Base-by-base conservation (phyloP, 306 rosid species). In the Arachis stenosperma region DNA sequence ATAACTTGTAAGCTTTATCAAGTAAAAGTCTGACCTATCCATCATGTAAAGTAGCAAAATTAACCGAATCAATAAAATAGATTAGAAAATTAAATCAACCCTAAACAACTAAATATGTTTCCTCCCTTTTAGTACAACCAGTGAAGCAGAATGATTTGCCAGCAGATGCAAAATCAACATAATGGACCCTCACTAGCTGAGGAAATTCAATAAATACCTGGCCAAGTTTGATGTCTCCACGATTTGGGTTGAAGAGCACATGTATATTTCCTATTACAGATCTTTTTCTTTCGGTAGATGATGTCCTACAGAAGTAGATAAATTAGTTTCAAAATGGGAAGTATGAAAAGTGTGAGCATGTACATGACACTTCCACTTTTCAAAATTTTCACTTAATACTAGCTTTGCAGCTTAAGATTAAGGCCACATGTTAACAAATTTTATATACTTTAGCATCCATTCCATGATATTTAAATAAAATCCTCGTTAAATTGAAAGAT, bases 181-280 rank as follows among this genome's bases (percentile, higher is more conserved):
- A 63, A 62, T 33, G 59, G 82, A 62, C 57, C 46, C 71, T 6
- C 72, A 36, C 56, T 54, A 93, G n/a, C n/a, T n/a, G n/a, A n/a
- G n/a, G n/a, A n/a, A n/a, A n/a, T n/a, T n/a, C n/a, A n/a, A n/a
- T n/a, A n/a, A n/a, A n/a, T n/a, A n/a, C 98, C 96, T 94, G 98
- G 50, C 97, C 98, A 29, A 94, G 91, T 86, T 94, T 94, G 80
- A 91, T 86, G 75, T 94, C 98, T 76, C 98, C 98, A 50, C 97
- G 96, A 41, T 80, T 91, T 56, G 98, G 98, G 84, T 94, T 94
- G 85, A 88, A 94, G 42, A 94, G 75, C 56, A 94, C 94, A 68
- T 94, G 98, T 74, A 81, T 86, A 75, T 94, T 94, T 76, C 94
- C 97, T 52, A 94, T 73, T 68, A 94, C 47, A 61, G 91, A 74